Conservation (phyloP, 176 grass and related monocot genomes). For the Cenchrus americanus region DNA sequence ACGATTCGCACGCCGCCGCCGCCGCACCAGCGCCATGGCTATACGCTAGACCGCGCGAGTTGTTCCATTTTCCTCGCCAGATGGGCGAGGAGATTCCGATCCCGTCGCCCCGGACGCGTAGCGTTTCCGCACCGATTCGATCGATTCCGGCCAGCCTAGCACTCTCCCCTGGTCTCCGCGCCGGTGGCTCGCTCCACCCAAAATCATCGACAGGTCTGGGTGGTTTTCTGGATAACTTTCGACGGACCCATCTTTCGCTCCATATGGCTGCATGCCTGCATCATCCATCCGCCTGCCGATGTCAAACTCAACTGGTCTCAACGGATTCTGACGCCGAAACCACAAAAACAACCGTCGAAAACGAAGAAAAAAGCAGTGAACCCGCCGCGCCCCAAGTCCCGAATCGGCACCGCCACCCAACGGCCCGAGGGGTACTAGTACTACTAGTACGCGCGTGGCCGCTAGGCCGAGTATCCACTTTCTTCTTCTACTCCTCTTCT, state of each 20-base stretch:
- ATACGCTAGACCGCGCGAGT: background rate
- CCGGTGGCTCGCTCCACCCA: too few species aligned
- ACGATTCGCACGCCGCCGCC: background rate
- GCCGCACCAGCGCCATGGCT: background rate
- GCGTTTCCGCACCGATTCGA: background rate
- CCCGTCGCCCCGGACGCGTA: background rate
- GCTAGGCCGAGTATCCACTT: conserved; percentile 1
- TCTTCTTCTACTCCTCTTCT: background rate
- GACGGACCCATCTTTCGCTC: too few species aligned
- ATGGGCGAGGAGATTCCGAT: background rate
- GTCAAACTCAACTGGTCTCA: background rate
- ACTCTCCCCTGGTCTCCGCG: background rate
- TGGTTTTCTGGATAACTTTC: background rate
- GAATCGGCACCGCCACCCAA: conserved; percentile 16
- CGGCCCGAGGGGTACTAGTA: background rate
- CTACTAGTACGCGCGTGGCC: background rate
- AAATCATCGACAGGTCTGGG: background rate
- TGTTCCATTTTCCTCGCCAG: background rate
- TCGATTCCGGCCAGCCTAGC: background rate
- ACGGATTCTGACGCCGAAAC: background rate
- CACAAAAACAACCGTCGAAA: background rate
- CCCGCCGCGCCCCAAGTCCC: background rate
- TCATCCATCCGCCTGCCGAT: background rate
- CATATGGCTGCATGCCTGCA: too few species aligned
- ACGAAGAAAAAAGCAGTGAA: background rate